These are phyloP conservation scores for Corniculantispora saksenae DNA, from an alignment of 2,329 filamentous ascomycete genomes.

Conservation along the genomic window DNA sequence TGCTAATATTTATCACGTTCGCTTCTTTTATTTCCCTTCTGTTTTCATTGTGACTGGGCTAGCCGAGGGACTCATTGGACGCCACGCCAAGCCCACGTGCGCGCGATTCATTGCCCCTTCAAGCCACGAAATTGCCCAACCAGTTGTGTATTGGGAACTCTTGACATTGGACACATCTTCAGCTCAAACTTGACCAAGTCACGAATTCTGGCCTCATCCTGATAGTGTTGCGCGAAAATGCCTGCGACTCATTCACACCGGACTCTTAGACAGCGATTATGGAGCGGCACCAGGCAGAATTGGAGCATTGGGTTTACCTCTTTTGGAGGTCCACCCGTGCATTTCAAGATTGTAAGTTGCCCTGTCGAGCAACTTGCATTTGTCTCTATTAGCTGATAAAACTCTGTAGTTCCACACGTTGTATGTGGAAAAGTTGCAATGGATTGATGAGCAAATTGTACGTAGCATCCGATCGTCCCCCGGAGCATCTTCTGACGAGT, in stretches of 20 bases:
- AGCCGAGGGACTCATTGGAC: neutral
- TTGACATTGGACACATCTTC: neutral
- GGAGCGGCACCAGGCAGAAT: conserved; percentile 26
- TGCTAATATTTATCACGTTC: conserved; percentile 8
- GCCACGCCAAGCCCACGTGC: conserved; percentile 17
- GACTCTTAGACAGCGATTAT: neutral
- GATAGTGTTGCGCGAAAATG: neutral
- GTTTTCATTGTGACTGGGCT: neutral
- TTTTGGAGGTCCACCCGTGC: conserved; percentile 69
- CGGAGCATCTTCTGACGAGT: neutral
- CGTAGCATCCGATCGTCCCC: neutral
- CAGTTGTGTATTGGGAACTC: too few species aligned
- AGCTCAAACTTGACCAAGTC: neutral
- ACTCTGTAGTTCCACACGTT: conserved; percentile 52
- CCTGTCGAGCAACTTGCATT: neutral
- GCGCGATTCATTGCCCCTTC: neutral
- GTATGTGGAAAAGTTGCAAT: conserved; percentile 61
- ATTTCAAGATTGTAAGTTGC: conserved; percentile 60
- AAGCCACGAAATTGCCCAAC: conserved; percentile 10
- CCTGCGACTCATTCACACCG: neutral
- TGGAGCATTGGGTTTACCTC: conserved; percentile 67
- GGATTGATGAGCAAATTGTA: conserved; percentile 71
- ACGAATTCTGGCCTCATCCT: neutral
- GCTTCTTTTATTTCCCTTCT: neutral
- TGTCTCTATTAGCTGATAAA: neutral